A percentile compares a stretch with the other conserved stretches of the same genome.
These are phyloP conservation scores for Lentinus tigrinus DNA, from an alignment of 768 basidiomycete species.

Conservation along the genomic window DNA sequence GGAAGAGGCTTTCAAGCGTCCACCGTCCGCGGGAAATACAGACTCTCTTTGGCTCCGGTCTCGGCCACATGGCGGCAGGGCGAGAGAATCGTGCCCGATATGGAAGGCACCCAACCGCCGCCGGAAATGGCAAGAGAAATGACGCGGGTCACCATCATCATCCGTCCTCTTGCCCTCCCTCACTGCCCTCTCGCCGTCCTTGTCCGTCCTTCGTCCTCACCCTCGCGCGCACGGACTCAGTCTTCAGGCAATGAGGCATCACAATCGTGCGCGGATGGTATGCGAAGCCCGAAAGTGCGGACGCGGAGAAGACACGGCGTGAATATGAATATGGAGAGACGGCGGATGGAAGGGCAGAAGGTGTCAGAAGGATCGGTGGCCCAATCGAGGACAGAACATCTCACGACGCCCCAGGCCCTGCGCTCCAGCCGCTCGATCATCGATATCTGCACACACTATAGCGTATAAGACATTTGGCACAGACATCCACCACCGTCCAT, in stretches of 20 bases:
- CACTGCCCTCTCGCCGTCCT: too few species aligned
- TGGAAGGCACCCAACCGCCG: constrained; percentile 5
- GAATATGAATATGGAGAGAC: background rate
- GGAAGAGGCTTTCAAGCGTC: too few species aligned
- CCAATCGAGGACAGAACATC: constrained; percentile 15
- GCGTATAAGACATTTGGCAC: too few species aligned
- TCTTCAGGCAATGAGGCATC: too few species aligned
- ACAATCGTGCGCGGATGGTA: background rate
- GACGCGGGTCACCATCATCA: too few species aligned
- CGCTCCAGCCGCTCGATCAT: constrained; percentile 6
- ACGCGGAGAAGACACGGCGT: too few species aligned
- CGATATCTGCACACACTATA: background rate
- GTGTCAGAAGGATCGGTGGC: background rate
- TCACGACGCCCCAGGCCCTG: constrained; percentile 8
- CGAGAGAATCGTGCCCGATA: constrained; percentile 15
- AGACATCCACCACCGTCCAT: background rate
- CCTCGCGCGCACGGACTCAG: too few species aligned
- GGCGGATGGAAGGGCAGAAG: background rate
- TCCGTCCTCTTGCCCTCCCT: too few species aligned
- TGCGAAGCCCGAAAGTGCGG: too few species aligned
- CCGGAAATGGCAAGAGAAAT: background rate
- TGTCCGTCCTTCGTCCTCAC: too few species aligned
- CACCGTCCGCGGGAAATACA: too few species aligned
- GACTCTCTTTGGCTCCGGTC: too few species aligned
- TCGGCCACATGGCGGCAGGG: background rate